phyloP scores from a whole-genome alignment of 176 grass and related monocot genomes.

The Secale cereale region DNA sequence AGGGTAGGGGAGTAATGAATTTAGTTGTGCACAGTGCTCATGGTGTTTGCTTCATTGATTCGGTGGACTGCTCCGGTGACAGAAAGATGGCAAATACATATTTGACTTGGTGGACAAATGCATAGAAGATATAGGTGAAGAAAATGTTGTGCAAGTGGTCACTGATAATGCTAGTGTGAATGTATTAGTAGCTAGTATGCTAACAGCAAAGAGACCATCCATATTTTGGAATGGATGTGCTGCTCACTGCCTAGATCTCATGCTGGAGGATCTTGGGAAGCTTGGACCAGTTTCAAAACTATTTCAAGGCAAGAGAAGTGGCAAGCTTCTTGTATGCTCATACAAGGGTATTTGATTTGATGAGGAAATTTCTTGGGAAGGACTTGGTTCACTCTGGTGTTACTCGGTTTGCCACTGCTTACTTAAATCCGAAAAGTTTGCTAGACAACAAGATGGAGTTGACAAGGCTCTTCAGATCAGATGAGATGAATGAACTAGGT shows the following conservation, averaged over 20 bases:
- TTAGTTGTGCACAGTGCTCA: background rate
- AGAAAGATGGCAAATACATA: background rate
- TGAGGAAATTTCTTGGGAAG: background rate
- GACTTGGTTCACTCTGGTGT: background rate
- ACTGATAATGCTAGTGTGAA: background rate
- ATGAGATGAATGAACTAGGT: background rate
- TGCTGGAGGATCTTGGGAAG: background rate
- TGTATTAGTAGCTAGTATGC: background rate
- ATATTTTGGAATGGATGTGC: conserved; percentile 14
- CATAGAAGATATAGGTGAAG: background rate
- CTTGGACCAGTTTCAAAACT: background rate
- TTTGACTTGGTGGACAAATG: background rate
- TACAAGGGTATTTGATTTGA: background rate
- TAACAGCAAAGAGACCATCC: background rate
- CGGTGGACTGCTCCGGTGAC: background rate
- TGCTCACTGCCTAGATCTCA: background rate
- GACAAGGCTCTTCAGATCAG: background rate
- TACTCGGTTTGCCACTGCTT: background rate
- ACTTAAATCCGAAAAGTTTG: background rate
- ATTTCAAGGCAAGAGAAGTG: background rate
- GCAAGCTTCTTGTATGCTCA: background rate
- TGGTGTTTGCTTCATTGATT: background rate
- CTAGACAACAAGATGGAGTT: background rate
- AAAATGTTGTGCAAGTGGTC: conserved; percentile 6
- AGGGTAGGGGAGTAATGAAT: background rate